Base-by-base conservation (phyloP, 2,329 filamentous ascomycete genomes). In the Colletotrichum phormii region DNA sequence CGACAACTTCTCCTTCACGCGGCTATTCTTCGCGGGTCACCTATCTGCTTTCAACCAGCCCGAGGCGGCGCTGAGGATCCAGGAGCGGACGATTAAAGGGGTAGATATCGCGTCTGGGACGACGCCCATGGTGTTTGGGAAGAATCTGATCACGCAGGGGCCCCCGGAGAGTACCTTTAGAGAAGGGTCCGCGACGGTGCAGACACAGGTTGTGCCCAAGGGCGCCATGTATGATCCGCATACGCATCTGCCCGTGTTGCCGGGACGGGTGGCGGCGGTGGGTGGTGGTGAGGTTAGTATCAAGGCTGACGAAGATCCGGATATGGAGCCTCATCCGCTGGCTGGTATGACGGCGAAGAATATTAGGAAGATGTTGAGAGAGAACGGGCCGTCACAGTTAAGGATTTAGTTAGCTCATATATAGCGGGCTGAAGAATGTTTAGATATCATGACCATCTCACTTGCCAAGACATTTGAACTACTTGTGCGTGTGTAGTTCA, bases 81-180 rank as follows among this genome's bases (percentile, higher is more conserved):
- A 67, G 15, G 51, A 68, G 29, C 57, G 58, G 18, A 58, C 62
- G 5, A 63, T 72, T 31, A 62, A 37, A 9, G 69, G 69, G 0
- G 64, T 72, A 5, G 69, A 72, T 22, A 68, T 72, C n/a, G 69
- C 69, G 4, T 68, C 64, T 1, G 71, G 60, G 1, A 58, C 35
- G 64, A 72, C 1, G 11, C 26, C 57, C 1, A 72, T 68, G 69
- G 31, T 29, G 11, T 29, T 72, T 3, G 69, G 69, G 12, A 51
- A 18, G 51, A 63, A 63, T 12, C 5, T 72, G 6, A 51, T 33
- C 5, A 63, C 69, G 8, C 29, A 29, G 11, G 69, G 69, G 1
- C 26, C 64, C 0, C 29, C 24, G n/a, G 59, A 61, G 49, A 72
- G 69, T 18, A 5, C 37, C 0, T 68, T 72, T 13, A 68, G 15